Evolutionary conservation across 768 basidiomycete species (phyloP).

Genomic region (Hygrophoropsis aurantiaca): DNA sequence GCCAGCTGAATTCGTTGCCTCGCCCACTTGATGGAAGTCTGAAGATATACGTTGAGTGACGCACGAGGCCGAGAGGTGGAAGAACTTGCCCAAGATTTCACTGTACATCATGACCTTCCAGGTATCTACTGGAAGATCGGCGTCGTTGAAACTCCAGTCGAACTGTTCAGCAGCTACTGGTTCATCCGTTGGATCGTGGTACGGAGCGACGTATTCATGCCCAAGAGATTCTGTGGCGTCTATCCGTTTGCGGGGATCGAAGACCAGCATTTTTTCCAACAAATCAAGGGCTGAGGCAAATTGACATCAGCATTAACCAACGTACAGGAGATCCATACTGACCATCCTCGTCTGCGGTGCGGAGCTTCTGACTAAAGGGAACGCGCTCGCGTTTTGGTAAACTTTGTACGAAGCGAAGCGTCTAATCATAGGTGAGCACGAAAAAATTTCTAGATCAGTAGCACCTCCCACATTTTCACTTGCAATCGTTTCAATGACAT

Average conservation of each 20-base stretch:
- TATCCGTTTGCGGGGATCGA: constrained; percentile 97
- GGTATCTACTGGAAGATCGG: constrained; percentile 95
- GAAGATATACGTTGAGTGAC: constrained; percentile 1
- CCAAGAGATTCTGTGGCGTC: constrained; percentile 86
- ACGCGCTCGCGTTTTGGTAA: constrained; percentile 94
- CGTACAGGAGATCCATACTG: constrained; percentile 23
- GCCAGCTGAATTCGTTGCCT: constrained; percentile 38
- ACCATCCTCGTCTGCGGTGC: constrained; percentile 85
- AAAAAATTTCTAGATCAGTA: constrained; percentile 5
- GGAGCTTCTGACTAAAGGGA: constrained; percentile 92
- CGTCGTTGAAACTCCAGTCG: constrained; percentile 99
- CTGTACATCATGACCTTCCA: constrained; percentile 99
- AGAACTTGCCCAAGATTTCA: constrained; percentile 83
- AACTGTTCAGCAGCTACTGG: constrained; percentile 92
- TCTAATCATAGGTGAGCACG: constrained; percentile 48
- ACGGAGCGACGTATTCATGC: constrained; percentile 94
- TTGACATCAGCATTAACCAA: neutral
- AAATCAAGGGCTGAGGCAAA: constrained; percentile 76
- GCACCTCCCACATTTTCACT: constrained; percentile 82
- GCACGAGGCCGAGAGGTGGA: neutral
- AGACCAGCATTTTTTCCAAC: constrained; percentile 98
- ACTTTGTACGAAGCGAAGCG: constrained; percentile 97
- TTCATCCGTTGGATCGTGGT: constrained; percentile 98
- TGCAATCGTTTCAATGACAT: constrained; percentile 98
- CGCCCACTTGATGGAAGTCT: constrained; percentile 85